Conservation (phyloP, 2,329 filamentous ascomycete species). For the Cercospora berteroae region DNA sequence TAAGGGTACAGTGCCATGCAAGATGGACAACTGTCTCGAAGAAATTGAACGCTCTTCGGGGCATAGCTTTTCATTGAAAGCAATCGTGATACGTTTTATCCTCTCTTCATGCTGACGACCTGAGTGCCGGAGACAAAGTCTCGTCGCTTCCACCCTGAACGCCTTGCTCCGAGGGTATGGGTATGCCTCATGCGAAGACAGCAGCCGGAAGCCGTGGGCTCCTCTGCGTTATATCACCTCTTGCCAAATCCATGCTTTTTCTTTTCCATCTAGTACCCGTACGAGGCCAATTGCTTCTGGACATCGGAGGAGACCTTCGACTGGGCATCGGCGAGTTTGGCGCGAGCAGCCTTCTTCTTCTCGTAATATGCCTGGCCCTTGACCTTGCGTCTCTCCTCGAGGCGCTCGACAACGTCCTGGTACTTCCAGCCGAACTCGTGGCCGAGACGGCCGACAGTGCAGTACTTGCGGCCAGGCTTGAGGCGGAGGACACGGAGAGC, state of each 20-base stretch:
- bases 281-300: constrained; percentile 80
- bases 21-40: constrained; percentile 11
- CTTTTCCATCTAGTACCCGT: constrained; percentile 72
- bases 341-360: constrained; percentile 95
- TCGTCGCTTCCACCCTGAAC: neutral
- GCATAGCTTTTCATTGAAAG: constrained; percentile 14
- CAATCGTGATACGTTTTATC: constrained; percentile 15
- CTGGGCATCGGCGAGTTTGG: constrained; percentile 88
- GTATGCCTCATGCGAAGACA: constrained; percentile 15
- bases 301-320: constrained; percentile 86
- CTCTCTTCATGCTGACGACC: constrained; percentile 3
- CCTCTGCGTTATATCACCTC: constrained; percentile 6
- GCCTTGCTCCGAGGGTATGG: constrained; percentile 9
- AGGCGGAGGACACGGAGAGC: constrained; percentile 93
- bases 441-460: constrained; percentile 94
- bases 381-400: constrained; percentile 99
- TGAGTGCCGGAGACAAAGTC: neutral
- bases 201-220: constrained; percentile 2
- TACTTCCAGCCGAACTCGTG: constrained; percentile 99
- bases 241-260: constrained; percentile 3
- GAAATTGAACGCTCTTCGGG: constrained; percentile 15
- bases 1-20: constrained; percentile 10
- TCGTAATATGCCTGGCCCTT: constrained; percentile 99
- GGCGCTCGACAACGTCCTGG: constrained; percentile 96
- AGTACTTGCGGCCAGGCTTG: constrained; percentile 99